Evolutionary conservation across 2,329 filamentous ascomycete species (phyloP), one percentile per base, ranked within the genome.

Genomic region (Dactylellina leptospora): DNA sequence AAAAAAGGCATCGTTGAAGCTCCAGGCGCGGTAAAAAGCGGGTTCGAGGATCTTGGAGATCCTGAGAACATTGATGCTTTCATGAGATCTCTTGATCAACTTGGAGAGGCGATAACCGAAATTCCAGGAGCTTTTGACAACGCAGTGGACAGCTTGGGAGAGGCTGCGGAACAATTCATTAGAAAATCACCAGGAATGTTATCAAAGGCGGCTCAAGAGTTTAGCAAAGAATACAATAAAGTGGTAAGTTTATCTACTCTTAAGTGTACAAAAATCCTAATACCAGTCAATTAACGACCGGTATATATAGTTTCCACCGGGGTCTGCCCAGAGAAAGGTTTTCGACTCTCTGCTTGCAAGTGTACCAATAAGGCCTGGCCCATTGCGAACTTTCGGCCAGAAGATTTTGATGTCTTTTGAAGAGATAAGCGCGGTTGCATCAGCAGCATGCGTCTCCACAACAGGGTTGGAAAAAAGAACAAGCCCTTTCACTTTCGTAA

Each of bases 291-390:
- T n/a, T 40, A 3, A 44, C 4, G 13, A 13, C 5, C 16, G n/a
- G 13, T 22, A 56, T 44, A 56, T 56, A 18, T 56, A 56, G 53
- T 42, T 56, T n/a, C 53, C 53, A 56, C 53, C 53, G 3, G 23
- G 23, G 42, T 56, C 53, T 28, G 44, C 42, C 22, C 33, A 44
- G 36, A 56, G 53, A 56, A 56, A 56, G 53, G 25, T 56, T 44
- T 56, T 56, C 22, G 53, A 56, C 4, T n/a, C 33, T 40, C 36
- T 56, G 10, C 16, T 56, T 28, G 33, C 53, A 42, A 56, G 53
- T 28, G 33, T 44, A 1, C 53, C 53, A 56, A 23, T 56, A n/a
- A 25, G 36, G 53, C 33, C 33, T 8, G 53, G 11, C 28, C 16
- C 20, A 42, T 40, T 56, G 33, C 42, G 9, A 56, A 44, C 53